Evolutionary conservation across 495 filamentous ascomycete genomes (phyloP), one percentile per base, ranked within the genome.

Genomic region (Hypoxylon rickii): DNA sequence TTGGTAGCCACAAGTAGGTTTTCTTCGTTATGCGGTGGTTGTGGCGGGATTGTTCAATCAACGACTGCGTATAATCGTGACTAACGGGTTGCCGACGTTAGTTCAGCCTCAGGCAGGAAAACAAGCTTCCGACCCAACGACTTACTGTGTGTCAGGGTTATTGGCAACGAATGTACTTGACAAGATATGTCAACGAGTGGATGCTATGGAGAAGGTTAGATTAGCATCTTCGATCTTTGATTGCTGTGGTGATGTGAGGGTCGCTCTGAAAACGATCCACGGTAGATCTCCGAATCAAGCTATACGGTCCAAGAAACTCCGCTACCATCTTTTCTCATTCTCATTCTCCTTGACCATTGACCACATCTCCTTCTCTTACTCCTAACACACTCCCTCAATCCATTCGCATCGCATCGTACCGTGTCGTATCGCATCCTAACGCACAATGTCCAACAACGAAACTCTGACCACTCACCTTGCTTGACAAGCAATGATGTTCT

Each of bases 91-190:
- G n/a, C n/a, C 40, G 43, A 22, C 55, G 48, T 61, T 53, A 70
- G 65, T 63, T 56, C 63, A 63, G 59, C 57, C 32, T 24, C 49
- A 26, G 33, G 33, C 11, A 17, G 45, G 40, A 37, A 29, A 12
- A 18, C 51, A n/a, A 69, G 36, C 20, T 44, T 18, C n/a, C 17
- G 37, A 17, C 43, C 29, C 15, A 19, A 62, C 60, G 51, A 76
- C 78, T 71, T 79, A 81, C 79, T 77, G 78, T 77, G 78, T 62
- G 66, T 69, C 66, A 80, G 75, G 69, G 59, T 59, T 55, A 67
- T 67, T 60, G 66, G 65, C 73, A 85, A 85, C 77, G 81, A 84
- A 77, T 80, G 81, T 79, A 85, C 78, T 85, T 84, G 81, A 84
- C 80, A 78, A 71, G 63, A 42, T 68, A 61, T 77, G 74, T 78